A percentile compares a stretch with the other conserved stretches of the same genome.
phyloP scores from a whole-genome alignment of 2,329 filamentous ascomycete species.

The Colletotrichum trifolii region DNA sequence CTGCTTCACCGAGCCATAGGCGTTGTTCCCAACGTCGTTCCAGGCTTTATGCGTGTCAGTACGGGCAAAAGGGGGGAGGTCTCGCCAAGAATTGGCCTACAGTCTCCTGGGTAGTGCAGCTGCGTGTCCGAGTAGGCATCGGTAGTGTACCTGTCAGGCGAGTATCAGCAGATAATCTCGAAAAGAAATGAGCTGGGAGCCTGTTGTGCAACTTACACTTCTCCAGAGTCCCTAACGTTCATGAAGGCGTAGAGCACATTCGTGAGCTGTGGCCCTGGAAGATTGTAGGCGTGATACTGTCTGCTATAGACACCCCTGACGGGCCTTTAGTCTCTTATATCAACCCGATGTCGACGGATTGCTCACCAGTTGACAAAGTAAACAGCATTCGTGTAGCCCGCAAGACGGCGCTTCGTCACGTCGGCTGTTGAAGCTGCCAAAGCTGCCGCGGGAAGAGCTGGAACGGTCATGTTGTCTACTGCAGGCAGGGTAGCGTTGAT shows the following conservation, averaged over 20 bases:
- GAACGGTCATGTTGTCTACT: slow-evolving; percentile 1
- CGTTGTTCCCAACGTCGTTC: slow-evolving; percentile 58
- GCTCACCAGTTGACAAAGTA: slow-evolving; percentile 63
- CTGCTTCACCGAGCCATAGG: slow-evolving; percentile 85
- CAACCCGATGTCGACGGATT: not conserved
- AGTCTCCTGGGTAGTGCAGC: slow-evolving; percentile 79
- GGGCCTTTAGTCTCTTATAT: slow-evolving; percentile 16
- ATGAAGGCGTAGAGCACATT: slow-evolving; percentile 87
- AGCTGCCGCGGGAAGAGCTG: not conserved
- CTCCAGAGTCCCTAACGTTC: slow-evolving; percentile 77
- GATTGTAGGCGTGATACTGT: slow-evolving; percentile 76
- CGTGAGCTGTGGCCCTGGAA: slow-evolving; percentile 77
- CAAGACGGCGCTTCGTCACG: not conserved
- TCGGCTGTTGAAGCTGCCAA: slow-evolving; percentile 4
- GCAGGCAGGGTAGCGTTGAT: not conserved
- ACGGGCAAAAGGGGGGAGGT: not conserved
- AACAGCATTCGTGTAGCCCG: slow-evolving; percentile 55
- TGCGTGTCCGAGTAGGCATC: slow-evolving; percentile 78
- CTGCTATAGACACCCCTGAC: slow-evolving; percentile 77
- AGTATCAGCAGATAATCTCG: not conserved
- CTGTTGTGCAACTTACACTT: slow-evolving; percentile 64
- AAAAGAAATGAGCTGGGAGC: not conserved
- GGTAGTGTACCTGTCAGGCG: slow-evolving; percentile 62
- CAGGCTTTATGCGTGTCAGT: slow-evolving; percentile 2
- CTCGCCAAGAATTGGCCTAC: slow-evolving; percentile 45